Evolutionary conservation across 164 flowering plant species (phyloP).

Genomic region (Litsea cubeba): DNA sequence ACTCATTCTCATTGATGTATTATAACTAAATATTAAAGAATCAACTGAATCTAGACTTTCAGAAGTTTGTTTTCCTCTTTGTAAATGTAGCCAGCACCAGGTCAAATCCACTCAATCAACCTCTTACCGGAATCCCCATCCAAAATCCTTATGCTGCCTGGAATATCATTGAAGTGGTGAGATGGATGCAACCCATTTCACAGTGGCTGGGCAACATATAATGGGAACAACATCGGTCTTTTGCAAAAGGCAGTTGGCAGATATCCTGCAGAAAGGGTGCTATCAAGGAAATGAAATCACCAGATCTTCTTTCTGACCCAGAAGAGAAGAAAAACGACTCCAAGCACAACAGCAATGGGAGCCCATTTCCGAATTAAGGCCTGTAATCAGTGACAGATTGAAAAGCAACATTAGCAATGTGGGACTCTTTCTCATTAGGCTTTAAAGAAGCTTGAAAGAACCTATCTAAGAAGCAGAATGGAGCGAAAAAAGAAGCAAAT

Average conservation of each 20-base stretch:
- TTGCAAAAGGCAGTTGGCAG: not conserved
- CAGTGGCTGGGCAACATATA: not conserved
- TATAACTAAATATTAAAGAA: not conserved
- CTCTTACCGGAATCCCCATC: not conserved
- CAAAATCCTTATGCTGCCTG: not conserved
- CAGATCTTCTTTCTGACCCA: constrained; percentile 60
- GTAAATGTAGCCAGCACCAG: not conserved
- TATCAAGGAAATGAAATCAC: constrained; percentile 24
- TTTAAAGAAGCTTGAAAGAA: not conserved
- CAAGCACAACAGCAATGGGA: constrained; percentile 75
- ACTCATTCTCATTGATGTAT: not conserved
- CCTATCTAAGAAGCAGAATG: not conserved
- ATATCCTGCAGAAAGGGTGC: not conserved
- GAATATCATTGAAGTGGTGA: not conserved
- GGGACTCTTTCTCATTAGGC: not conserved
- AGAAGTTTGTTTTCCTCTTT: not conserved
- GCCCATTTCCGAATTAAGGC: constrained; percentile 83
- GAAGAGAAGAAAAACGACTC: constrained; percentile 66
- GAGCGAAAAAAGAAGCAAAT: not conserved
- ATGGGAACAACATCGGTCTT: not conserved
- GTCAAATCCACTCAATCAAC: not conserved
- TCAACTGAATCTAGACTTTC: not conserved
- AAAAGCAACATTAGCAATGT: not conserved
- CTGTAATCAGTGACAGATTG: constrained; percentile 19
- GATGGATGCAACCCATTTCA: not conserved